These are phyloP conservation scores for Lachancea meyersii DNA, from an alignment of 805 yeast species.

Conservation along the genomic window DNA sequence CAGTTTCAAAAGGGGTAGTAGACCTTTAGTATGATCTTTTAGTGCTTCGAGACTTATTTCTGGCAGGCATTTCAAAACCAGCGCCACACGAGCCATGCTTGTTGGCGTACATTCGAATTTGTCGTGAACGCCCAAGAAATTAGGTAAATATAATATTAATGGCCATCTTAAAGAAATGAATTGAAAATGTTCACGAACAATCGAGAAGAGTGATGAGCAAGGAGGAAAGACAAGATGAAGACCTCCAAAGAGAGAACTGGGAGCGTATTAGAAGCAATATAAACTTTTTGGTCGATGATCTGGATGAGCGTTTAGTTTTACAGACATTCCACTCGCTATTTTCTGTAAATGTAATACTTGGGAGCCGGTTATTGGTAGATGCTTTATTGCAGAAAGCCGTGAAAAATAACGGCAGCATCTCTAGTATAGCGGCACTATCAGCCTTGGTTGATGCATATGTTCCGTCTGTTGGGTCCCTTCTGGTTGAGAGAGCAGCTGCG, in stretches of 20 bases:
- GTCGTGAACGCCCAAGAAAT: background rate
- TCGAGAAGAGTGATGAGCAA: background rate
- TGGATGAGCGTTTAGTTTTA: constrained; percentile 43
- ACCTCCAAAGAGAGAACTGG: constrained; percentile 54
- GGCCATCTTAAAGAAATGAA: too few relatives aligned
- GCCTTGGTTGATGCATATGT: constrained; percentile 58
- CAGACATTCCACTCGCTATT: constrained; percentile 46
- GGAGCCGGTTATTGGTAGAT: constrained; percentile 54
- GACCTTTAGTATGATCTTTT: background rate
- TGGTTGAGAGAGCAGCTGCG: constrained; percentile 47
- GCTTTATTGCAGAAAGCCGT: constrained; percentile 50
- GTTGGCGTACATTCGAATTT: background rate
- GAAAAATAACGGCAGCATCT: constrained; percentile 33
- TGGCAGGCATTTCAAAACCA: background rate
- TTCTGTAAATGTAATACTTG: constrained; percentile 51
- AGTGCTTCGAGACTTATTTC: background rate
- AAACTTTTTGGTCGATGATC: constrained; percentile 43
- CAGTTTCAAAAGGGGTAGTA: background rate
- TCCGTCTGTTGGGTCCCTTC: constrained; percentile 60
- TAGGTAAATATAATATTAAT: background rate
- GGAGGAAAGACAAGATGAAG: constrained; percentile 20
- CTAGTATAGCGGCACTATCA: constrained; percentile 51
- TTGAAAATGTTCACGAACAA: background rate
- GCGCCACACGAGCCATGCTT: constrained; percentile 1
- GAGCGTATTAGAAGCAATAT: constrained; percentile 42